phyloP scores from a whole-genome alignment of 116 monocot species.

The Zostera marina region DNA sequence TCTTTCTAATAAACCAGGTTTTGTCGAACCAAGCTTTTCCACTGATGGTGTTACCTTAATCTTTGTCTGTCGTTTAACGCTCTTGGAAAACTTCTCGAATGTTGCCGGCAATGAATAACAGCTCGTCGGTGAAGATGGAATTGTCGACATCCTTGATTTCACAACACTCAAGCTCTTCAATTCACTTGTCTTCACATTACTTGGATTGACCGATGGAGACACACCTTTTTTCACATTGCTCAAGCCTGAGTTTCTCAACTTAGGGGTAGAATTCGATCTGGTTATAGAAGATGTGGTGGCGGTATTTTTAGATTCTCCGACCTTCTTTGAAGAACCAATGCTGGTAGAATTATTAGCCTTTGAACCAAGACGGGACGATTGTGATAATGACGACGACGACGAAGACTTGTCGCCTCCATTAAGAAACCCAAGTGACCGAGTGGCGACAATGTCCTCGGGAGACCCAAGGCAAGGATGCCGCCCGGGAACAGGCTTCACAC shows the following conservation, averaged over 20 bases:
- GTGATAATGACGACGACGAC: constrained; percentile 3
- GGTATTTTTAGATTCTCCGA: constrained; percentile 21
- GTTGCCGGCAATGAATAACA: constrained; percentile 49
- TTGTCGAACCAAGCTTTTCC: constrained; percentile 22
- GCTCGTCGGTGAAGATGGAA: constrained; percentile 53
- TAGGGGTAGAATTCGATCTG: constrained; percentile 31
- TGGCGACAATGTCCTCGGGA: constrained; percentile 68
- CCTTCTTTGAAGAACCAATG: constrained; percentile 1
- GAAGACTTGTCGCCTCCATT: constrained; percentile 17
- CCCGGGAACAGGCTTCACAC: constrained; percentile 65
- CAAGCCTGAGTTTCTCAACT: no score
- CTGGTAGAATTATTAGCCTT: no score
- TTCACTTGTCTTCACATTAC: no score
- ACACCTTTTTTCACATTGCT: no score
- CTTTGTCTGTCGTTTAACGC: constrained; percentile 46
- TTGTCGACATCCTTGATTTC: constrained; percentile 20
- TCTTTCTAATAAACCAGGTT: constrained; percentile 44
- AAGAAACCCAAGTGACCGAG: constrained; percentile 30
- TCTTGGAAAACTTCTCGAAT: constrained; percentile 59
- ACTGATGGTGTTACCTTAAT: constrained; percentile 12
- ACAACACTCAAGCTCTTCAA: not conserved
- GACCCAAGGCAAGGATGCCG: constrained; percentile 80
- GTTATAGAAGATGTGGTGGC: constrained; percentile 9
- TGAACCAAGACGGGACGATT: no score
- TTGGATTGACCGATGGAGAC: no score